A percentile compares a stretch with the other conserved stretches of the same genome.
These are phyloP conservation scores for Pseudocohnilembus persalinus DNA, from an alignment of 169 alveolate genomes.

Conservation along the genomic window DNA sequence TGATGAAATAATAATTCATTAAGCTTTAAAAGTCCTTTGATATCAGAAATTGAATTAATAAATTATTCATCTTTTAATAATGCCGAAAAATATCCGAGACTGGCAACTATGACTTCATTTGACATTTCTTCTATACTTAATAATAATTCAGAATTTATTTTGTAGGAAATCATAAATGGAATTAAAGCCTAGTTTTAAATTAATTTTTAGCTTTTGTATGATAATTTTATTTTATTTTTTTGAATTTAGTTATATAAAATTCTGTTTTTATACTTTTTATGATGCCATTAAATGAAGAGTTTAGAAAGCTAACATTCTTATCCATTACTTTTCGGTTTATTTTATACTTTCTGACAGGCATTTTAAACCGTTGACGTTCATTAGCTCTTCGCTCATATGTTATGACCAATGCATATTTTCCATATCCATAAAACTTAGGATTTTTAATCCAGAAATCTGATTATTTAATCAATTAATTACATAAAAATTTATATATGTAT, in stretches of 20 bases:
- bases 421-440: constrained; percentile 3
- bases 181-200: neutral
- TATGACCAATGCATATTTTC: constrained; percentile 9
- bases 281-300: constrained; percentile 17
- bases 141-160: neutral
- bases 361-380: constrained; percentile 18
- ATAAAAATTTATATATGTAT: no score
- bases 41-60: constrained; percentile 7
- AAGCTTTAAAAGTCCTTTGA: constrained; percentile 7
- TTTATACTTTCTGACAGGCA: neutral
- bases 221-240: no score
- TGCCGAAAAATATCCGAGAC: neutral
- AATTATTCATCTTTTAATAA: constrained; percentile 10
- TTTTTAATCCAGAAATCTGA: constrained; percentile 1
- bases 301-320: neutral
- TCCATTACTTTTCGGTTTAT: constrained; percentile 5
- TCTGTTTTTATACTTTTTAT: no score
- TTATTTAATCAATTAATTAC: no score
- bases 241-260: no score
- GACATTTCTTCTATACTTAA: neutral
- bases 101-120: neutral
- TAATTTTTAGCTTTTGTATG: no score
- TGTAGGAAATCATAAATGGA: neutral
- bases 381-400: constrained; percentile 8
- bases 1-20: neutral